Conservation (phyloP, 768 basidiomycete species). For the Roridomyces roridus region DNA sequence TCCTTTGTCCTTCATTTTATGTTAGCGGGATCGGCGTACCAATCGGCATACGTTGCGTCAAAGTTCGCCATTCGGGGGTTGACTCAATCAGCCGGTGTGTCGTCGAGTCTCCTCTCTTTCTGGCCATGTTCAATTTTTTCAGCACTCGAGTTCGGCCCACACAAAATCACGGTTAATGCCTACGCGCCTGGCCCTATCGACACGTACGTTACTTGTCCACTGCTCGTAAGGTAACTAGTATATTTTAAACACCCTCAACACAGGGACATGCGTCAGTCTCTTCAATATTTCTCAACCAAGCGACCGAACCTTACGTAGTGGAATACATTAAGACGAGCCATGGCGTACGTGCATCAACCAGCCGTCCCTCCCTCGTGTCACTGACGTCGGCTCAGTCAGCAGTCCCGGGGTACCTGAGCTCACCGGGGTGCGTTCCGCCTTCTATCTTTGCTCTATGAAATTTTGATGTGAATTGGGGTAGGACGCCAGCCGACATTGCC, state of each 20-base stretch:
- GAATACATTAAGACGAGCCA: no score
- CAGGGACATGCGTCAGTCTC: background rate
- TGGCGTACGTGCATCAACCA: no score
- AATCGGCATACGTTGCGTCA: conserved; percentile 30
- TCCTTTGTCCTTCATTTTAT: no score
- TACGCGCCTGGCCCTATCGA: conserved; percentile 1
- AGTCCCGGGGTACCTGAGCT: no score
- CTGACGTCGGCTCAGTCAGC: no score
- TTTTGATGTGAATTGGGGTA: background rate
- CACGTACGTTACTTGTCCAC: background rate
- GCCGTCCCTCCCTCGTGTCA: no score
- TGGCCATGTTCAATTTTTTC: background rate
- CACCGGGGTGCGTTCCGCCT: background rate
- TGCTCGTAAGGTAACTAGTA: no score
- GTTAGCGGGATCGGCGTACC: conserved; percentile 1
- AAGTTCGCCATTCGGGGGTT: conserved; percentile 32
- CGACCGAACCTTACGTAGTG: no score
- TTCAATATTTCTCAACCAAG: no score
- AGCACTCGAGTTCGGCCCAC: background rate
- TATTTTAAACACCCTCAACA: no score
- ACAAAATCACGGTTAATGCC: conserved; percentile 1
- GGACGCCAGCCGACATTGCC: conserved; percentile 22
- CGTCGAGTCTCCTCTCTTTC: no score
- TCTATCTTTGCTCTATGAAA: background rate
- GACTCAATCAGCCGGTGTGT: conserved; percentile 11